These are phyloP conservation scores for Schizochytrium sp. DNA, from an alignment of 108 stramenopile species.

Conservation along the genomic window DNA sequence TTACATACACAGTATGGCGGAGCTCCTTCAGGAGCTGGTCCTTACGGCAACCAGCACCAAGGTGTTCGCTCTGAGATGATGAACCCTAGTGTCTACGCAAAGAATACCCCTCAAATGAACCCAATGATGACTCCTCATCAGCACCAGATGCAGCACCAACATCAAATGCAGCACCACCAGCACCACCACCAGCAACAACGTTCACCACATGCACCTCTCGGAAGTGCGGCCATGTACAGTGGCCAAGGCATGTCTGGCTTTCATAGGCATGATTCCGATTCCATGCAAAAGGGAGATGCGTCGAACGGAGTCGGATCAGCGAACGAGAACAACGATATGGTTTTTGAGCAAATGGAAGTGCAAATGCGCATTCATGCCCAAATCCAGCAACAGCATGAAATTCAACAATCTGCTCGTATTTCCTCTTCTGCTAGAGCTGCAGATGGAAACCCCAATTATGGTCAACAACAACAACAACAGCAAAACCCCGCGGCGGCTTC, in stretches of 20 bases:
- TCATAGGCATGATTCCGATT: background rate
- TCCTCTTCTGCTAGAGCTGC: background rate
- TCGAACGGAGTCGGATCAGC: background rate
- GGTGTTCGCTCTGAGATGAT: background rate
- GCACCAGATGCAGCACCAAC: too few relatives aligned
- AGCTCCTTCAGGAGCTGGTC: background rate
- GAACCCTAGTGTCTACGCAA: too few relatives aligned
- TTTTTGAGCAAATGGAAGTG: constrained; percentile 30
- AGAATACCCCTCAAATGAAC: too few relatives aligned
- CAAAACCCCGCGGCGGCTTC: too few relatives aligned
- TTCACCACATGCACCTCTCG: background rate
- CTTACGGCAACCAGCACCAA: background rate
- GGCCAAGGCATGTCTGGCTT: background rate
- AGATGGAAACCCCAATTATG: too few relatives aligned
- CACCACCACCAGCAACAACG: too few relatives aligned
- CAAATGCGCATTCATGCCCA: constrained; percentile 27
- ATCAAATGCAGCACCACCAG: too few relatives aligned
- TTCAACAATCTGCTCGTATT: background rate
- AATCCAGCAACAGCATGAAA: constrained; percentile 51
- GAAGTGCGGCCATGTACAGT: background rate
- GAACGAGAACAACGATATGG: constrained; percentile 2
- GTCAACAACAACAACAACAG: too few relatives aligned
- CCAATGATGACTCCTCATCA: too few relatives aligned
- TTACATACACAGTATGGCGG: background rate
- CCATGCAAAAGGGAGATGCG: too few relatives aligned